Evolutionary conservation across 305 asterid genomes (phyloP).

Genomic region (Rubia peregrina): DNA sequence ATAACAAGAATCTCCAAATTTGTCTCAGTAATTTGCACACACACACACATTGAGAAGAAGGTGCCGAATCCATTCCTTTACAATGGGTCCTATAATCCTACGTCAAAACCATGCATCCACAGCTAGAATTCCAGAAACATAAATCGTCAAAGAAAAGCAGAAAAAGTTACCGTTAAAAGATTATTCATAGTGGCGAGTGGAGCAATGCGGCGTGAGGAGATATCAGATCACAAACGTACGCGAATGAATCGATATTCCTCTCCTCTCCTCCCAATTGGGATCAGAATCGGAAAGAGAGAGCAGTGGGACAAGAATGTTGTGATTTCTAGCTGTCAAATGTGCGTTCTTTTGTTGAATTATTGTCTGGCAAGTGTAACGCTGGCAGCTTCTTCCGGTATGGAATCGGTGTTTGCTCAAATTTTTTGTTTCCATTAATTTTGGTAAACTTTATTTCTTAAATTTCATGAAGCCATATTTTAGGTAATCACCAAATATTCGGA

Average conservation of each 20-base stretch:
- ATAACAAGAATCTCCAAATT: neutral
- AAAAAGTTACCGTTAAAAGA: conserved; percentile 59
- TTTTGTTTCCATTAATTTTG: neutral
- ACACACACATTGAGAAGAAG: neutral
- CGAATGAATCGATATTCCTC: neutral
- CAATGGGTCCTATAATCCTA: no score
- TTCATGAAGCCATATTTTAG: neutral
- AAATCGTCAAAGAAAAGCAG: neutral
- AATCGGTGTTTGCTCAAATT: no score
- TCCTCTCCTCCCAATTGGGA: conserved; percentile 1
- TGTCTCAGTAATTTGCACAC: neutral
- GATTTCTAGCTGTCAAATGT: neutral
- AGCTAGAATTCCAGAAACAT: conserved; percentile 8
- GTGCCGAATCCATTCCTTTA: neutral
- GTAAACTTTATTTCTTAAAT: neutral
- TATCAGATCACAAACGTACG: neutral
- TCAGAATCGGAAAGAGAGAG: neutral
- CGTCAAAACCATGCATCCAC: neutral
- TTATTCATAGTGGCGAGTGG: conserved; percentile 53
- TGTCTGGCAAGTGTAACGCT: neutral
- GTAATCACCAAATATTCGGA: neutral
- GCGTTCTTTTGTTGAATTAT: no score
- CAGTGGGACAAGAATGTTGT: neutral
- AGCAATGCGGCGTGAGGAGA: conserved; percentile 17
- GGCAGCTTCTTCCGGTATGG: no score